Conservation (phyloP, 139 green algal genomes). For the Zygnema circumcarinatum region DNA sequence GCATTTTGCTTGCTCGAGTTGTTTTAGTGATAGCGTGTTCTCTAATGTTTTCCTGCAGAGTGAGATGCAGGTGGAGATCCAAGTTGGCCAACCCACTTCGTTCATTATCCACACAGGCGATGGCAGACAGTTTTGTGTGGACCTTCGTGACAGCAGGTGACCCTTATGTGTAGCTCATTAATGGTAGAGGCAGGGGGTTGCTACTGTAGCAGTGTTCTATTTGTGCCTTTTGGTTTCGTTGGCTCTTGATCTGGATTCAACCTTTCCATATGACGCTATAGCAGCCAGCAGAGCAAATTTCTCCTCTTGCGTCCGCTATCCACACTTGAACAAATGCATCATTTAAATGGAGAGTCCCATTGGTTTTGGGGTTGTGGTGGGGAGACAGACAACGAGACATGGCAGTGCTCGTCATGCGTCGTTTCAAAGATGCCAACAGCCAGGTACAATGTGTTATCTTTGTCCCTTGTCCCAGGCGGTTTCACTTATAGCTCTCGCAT, state of each 20-base stretch:
- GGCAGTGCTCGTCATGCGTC: constrained; percentile 21
- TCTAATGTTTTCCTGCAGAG: too few relatives aligned
- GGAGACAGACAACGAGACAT: constrained; percentile 25
- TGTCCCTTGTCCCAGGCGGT: not conserved
- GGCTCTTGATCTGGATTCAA: too few relatives aligned
- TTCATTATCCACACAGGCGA: constrained; percentile 10
- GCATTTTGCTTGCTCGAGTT: too few relatives aligned
- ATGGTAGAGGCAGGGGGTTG: not conserved
- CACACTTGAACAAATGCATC: too few relatives aligned
- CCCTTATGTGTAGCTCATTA: not conserved
- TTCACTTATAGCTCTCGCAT: too few relatives aligned
- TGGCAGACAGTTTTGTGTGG: not conserved
- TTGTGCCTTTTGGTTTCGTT: too few relatives aligned
- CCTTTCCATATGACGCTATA: too few relatives aligned
- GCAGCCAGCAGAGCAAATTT: too few relatives aligned
- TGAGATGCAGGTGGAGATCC: constrained; percentile 4
- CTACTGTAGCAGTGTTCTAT: not conserved
- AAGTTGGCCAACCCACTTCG: not conserved
- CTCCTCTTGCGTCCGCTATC: too few relatives aligned
- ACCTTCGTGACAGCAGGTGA: not conserved
- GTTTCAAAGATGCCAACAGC: constrained; percentile 12
- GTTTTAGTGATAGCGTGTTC: too few relatives aligned
- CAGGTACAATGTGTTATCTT: not conserved
- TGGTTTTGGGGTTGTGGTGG: not conserved
- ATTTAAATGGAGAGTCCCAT: too few relatives aligned